Conservation (phyloP, 768 basidiomycete species). For the Termitomyces sp. region DNA sequence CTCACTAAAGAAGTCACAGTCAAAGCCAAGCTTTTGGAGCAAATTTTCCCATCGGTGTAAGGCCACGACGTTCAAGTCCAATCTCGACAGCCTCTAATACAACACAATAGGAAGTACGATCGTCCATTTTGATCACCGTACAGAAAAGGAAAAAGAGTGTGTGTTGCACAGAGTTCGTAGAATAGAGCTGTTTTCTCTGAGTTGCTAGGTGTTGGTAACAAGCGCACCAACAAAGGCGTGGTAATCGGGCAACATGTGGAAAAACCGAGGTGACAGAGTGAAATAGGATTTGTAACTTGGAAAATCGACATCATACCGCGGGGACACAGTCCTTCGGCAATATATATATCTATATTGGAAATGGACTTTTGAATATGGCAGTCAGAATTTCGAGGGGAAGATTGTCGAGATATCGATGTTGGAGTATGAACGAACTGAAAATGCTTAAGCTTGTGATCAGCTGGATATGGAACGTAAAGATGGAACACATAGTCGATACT, state of each 20-base stretch:
- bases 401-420: background rate
- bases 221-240: background rate
- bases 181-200: background rate
- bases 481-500: background rate
- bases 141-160: background rate
- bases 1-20: background rate
- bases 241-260: background rate
- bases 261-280: background rate
- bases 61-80: background rate
- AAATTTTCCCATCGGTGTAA: background rate
- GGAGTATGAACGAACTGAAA: background rate
- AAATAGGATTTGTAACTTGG: background rate
- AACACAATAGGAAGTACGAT: background rate
- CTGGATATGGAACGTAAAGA: background rate
- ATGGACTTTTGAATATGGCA: background rate
- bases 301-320: background rate
- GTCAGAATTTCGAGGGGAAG: background rate
- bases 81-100: background rate
- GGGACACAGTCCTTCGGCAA: background rate
- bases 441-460: background rate
- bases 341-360: background rate
- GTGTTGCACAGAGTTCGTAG: background rate
- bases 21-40: slow-evolving; percentile 1
- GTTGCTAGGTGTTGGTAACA: background rate
- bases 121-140: background rate